Base-by-base conservation (phyloP, 2,329 filamentous ascomycete species). In the Polychaeton citri region DNA sequence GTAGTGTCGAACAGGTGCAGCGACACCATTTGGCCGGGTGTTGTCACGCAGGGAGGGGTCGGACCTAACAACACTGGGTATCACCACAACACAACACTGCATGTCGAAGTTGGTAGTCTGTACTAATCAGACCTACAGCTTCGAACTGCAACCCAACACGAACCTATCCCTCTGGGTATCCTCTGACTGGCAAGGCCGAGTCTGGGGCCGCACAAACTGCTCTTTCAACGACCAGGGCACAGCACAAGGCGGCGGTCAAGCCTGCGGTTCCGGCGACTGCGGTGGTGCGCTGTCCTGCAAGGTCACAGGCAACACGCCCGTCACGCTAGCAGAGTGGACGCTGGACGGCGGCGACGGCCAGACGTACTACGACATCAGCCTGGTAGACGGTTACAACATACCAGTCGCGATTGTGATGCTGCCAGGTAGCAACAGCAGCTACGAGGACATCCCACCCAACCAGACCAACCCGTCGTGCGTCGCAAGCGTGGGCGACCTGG, bases 131-230 rank as follows among this genome's bases (percentile, higher is more conserved):
- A 15, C 8, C 7, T 8, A 17, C 36, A 41, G 52, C 6, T 90
- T 88, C 52, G 68, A 75, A 49, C 68, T 88, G 21, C 51, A 58
- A 1, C 55, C 72, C 3, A 74, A 78, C 31, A 62, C 68, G 21
- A 74, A 68, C 36, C 71, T 59, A 41, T 69, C 70, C 30, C 62
- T 86, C 41, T 74, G 68, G 36, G 81, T 90, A 17, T 72, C 76
- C 8, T 64, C 71, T 34, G 74, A 84, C 46, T 92, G 83, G 84
- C 77, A 82, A 53, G 84, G 84, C 7, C 73, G 84, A 36, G 66
- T 90, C 19, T 90, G 83, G 84, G 84, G 77, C 9, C 69, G 84
- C 36, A 88, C 83, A 13, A 90, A 90, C 53, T 92, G 84, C 61
- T 81, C 72, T 26, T 84, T 86, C 55, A 74, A 78, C 46, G 65